These are phyloP conservation scores for Leptodermis oblonga DNA, from an alignment of 257 asterid genomes.

Conservation along the genomic window DNA sequence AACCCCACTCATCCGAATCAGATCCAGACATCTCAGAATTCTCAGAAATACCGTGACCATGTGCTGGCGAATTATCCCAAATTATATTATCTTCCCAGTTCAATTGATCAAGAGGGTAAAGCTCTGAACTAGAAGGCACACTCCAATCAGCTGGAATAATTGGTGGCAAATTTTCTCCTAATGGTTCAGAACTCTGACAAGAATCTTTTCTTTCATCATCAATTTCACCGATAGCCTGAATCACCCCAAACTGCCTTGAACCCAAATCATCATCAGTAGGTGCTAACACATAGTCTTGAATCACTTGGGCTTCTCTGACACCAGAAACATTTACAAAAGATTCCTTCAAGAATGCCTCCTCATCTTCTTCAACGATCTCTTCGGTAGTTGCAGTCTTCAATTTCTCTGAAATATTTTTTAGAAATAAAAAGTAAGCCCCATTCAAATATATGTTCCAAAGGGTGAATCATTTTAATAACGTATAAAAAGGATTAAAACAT, in stretches of 20 bases:
- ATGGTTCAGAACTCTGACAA: slow-evolving; percentile 60
- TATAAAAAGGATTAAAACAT: neutral
- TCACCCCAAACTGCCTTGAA: slow-evolving; percentile 33
- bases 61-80: slow-evolving; percentile 77
- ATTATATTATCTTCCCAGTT: slow-evolving; percentile 94
- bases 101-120: slow-evolving; percentile 82
- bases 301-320: slow-evolving; percentile 36
- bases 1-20: slow-evolving; percentile 58
- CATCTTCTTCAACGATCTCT: slow-evolving; percentile 86
- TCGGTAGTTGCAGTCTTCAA: slow-evolving; percentile 51
- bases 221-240: slow-evolving; percentile 35
- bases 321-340: slow-evolving; percentile 60
- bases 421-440: slow-evolving; percentile 6
- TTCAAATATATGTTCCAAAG: neutral
- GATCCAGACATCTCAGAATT: slow-evolving; percentile 86
- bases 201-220: slow-evolving; percentile 46
- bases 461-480: neutral
- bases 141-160: slow-evolving; percentile 41
- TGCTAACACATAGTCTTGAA: slow-evolving; percentile 31
- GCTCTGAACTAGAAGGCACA: slow-evolving; percentile 38
- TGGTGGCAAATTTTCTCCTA: slow-evolving; percentile 42
- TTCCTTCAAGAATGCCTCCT: slow-evolving; percentile 62
- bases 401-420: slow-evolving; percentile 45
- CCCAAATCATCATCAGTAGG: slow-evolving; percentile 40
- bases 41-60: slow-evolving; percentile 50